Percentiles rank a stretch among this genome's conserved stretches.
These are phyloP conservation scores for Conoideocrella luteorostrata DNA, from an alignment of 2,329 filamentous ascomycete species.

Conservation along the genomic window DNA sequence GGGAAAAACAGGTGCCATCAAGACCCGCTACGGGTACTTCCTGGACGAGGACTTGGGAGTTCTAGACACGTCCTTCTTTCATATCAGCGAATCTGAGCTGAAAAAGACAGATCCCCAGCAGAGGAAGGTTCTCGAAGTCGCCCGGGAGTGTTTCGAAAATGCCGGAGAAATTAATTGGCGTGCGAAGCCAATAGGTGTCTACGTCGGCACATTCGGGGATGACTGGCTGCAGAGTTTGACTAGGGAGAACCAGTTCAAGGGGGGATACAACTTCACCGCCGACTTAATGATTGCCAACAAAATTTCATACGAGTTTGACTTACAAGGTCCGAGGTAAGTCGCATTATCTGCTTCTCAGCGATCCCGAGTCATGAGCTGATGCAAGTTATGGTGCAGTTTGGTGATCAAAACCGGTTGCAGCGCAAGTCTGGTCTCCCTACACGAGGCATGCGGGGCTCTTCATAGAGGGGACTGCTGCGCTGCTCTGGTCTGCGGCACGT, in stretches of 20 bases:
- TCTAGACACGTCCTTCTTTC: conserved; percentile 27
- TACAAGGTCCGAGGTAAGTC: conserved; percentile 26
- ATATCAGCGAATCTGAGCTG: conserved; percentile 20
- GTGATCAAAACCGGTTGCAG: conserved; percentile 34
- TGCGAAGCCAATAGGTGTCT: conserved; percentile 21
- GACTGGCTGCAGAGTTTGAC: conserved; percentile 18
- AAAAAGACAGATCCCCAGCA: conserved; percentile 25
- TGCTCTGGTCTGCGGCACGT: conserved; percentile 25
- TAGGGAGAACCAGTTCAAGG: conserved; percentile 14
- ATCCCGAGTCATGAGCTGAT: no score
- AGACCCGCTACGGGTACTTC: conserved; percentile 19
- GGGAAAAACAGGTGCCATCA: conserved; percentile 1
- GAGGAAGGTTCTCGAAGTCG: conserved; percentile 20
- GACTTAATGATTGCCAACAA: conserved; percentile 26
- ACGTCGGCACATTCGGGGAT: conserved; percentile 23
- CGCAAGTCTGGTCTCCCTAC: conserved; percentile 26
- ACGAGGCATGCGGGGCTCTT: conserved; percentile 27
- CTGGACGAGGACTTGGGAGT: conserved; percentile 18
- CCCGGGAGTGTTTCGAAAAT: conserved; percentile 20
- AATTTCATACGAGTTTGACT: conserved; percentile 24
- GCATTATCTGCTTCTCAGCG: no score
- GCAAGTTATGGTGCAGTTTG: no score
- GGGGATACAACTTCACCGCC: conserved; percentile 15
- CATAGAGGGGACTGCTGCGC: conserved; percentile 17
- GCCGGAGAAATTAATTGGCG: conserved; percentile 19